phyloP scores from a whole-genome alignment of 345 rosid genomes.

The Theobroma cacao region DNA sequence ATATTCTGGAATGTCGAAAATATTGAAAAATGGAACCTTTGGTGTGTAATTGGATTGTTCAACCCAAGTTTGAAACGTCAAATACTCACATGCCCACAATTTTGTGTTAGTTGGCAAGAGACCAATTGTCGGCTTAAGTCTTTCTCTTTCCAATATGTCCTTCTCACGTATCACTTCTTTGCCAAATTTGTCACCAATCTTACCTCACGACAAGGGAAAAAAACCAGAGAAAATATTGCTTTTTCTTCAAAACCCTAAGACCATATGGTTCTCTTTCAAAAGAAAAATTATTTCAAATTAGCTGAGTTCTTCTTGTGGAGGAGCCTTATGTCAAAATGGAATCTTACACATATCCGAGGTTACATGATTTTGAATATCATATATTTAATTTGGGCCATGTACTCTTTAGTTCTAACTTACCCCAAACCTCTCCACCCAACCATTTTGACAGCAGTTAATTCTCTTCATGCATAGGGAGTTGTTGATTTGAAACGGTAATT shows the following conservation, averaged over 20 bases:
- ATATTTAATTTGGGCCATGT: no score
- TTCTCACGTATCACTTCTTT: not conserved
- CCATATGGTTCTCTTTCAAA: not conserved
- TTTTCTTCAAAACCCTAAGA: not conserved
- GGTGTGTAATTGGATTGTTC: not conserved
- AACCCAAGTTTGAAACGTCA: constrained; percentile 20
- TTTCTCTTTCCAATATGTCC: not conserved
- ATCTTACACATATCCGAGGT: not conserved
- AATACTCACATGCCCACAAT: not conserved
- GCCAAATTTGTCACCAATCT: not conserved
- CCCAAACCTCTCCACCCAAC: no score
- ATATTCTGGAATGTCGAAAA: not conserved
- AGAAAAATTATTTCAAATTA: not conserved
- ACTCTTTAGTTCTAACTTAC: no score
- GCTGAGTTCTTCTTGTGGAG: not conserved
- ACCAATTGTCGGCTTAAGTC: not conserved
- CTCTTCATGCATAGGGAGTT: no score
- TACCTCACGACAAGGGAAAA: not conserved
- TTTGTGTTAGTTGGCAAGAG: not conserved
- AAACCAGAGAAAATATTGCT: no score
- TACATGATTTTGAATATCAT: not conserved
- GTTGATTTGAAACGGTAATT: no score
- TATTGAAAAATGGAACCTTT: not conserved
- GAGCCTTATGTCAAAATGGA: not conserved
- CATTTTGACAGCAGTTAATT: no score